A percentile compares a stretch with the other conserved stretches of the same genome.
Conservation (phyloP, 164 flowering plant genomes). For the Stephania yunnanensis region DNA sequence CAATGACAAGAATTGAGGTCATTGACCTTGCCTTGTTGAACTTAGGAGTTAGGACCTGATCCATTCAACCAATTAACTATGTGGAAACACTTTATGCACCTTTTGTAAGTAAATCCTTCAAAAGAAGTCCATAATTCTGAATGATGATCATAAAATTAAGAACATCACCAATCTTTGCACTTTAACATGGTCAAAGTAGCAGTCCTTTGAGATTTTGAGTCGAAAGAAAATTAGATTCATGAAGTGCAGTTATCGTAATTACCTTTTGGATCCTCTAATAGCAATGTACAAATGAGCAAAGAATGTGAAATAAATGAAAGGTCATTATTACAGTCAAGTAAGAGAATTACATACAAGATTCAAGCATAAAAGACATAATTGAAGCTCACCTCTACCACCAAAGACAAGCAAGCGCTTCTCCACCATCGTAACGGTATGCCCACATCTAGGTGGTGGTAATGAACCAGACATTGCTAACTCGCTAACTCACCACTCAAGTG, state of each 20-base stretch:
- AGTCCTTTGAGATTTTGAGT: neutral
- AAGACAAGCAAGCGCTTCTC: constrained; percentile 88
- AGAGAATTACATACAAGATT: neutral
- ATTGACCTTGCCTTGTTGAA: too few relatives aligned
- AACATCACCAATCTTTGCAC: neutral
- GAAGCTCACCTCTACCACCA: constrained; percentile 88
- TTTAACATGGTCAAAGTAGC: neutral
- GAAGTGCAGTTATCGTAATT: neutral
- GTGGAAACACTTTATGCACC: neutral
- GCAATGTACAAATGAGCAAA: neutral
- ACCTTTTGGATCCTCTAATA: too few relatives aligned
- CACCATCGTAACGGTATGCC: constrained; percentile 93
- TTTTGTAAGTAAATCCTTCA: neutral
- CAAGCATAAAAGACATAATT: neutral
- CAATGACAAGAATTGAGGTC: too few relatives aligned
- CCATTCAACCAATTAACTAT: neutral
- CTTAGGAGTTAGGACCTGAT: too few relatives aligned
- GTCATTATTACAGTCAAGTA: neutral
- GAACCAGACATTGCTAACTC: constrained; percentile 75
- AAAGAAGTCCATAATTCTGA: neutral
- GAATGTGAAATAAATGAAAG: neutral
- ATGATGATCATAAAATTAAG: neutral
- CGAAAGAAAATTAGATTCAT: neutral
- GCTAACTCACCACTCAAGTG: constrained; percentile 95
- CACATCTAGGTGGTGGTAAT: constrained; percentile 93